Evolutionary conservation across 371 early-diverging fungal genomes (phyloP), one percentile per base, ranked within the genome.

Genomic region (Circinella minor): DNA sequence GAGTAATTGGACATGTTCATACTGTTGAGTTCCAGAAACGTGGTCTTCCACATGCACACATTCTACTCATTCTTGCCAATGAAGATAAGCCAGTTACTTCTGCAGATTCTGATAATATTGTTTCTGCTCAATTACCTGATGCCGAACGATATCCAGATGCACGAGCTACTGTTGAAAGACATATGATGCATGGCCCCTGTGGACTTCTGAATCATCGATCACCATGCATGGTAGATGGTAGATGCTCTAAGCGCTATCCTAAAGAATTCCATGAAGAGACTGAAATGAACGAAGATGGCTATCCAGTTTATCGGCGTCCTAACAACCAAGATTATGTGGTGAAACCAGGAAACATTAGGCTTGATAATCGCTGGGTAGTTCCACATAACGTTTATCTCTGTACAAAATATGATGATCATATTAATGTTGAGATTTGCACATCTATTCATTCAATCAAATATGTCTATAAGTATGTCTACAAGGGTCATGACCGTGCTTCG

Each of bases 111-210:
- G 57, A 57, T 3, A n/a, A 9, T n/a, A 57, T 61, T 57, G 57
- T 57, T n/a, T 57, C 57, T 10, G n/a, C 57, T 20, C 20, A 57
- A 57, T 3, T 57, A 1, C 57, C 4, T 8, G 4, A 57, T 20
- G n/a, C 14, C 2, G 18, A 57, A 10, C 20, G 2, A 27, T 27
- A 34, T n/a, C 34, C 57, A 57, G 57, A 27, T 27, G 27, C 34
- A 20, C 8, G 57, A 57, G n/a, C 34, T 14, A n/a, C 20, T 57
- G 34, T 57, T 81, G 5, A 69, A 14, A 2, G 68, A 34, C 4
- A 59, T 3, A 81, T 84, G 78, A 62, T 81, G 14, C 81, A 81
- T 74, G 78, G 76, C 2, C 77, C 77, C n/a, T 81, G 78, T 66
- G 77, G 80, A 4, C 27, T 2, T 0, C 15, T 46, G 4, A 65